Conservation (phyloP, 2,329 filamentous ascomycete genomes). For the Blastomyces silverae region DNA sequence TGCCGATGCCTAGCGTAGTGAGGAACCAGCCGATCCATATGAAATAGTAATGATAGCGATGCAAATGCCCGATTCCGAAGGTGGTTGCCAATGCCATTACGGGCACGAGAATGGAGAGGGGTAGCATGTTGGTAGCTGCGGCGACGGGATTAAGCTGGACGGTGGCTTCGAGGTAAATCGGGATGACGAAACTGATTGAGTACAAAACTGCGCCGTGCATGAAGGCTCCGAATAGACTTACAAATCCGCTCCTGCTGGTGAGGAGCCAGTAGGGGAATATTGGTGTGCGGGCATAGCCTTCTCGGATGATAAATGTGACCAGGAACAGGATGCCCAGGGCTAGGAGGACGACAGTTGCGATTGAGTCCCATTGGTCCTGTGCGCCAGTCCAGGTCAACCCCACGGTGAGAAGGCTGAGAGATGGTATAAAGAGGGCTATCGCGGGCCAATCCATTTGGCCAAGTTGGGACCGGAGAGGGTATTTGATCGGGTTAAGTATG, state of each 20-base stretch:
- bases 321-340: constrained; percentile 49
- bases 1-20: constrained; percentile 53
- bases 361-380: constrained; percentile 57
- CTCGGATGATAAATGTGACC: constrained; percentile 49
- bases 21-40: constrained; percentile 57
- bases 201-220: constrained; percentile 48
- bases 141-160: constrained; percentile 49
- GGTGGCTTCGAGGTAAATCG: constrained; percentile 40
- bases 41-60: constrained; percentile 55
- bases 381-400: constrained; percentile 59
- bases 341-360: constrained; percentile 55
- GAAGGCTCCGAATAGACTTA: constrained; percentile 35
- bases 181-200: constrained; percentile 51
- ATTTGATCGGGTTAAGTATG: constrained; percentile 43
- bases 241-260: too few relatives aligned
- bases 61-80: constrained; percentile 39
- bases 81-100: constrained; percentile 38
- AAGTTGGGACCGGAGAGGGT: constrained; percentile 44
- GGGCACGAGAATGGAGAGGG: constrained; percentile 24
- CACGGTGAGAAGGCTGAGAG: constrained; percentile 53
- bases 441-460: constrained; percentile 57
- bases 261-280: constrained; percentile 40
- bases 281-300: constrained; percentile 43
- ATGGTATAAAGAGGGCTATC: constrained; percentile 53
- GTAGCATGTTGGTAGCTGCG: constrained; percentile 51